Evolutionary conservation across 1,284 basidiomycete species (phyloP).

Genomic region (Rhodotorula sp.): DNA sequence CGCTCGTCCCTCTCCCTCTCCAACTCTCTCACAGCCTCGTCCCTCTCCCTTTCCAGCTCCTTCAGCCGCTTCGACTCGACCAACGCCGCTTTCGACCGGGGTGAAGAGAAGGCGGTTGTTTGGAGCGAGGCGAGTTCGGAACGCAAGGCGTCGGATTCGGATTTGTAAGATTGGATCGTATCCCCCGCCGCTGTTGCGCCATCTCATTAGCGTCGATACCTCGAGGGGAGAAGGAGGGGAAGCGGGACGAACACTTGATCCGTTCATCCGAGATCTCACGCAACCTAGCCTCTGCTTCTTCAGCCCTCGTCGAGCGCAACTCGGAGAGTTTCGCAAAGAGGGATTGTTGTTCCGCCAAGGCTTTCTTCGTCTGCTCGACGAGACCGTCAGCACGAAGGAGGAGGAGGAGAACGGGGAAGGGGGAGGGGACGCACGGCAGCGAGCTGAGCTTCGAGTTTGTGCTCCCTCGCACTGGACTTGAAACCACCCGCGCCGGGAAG

Average conservation of each 20-base stretch:
- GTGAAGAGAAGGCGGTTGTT: constrained; percentile 16
- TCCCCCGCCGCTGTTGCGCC: constrained; percentile 2
- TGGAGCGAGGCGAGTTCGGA: constrained; percentile 24
- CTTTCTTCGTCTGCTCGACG: constrained; percentile 16
- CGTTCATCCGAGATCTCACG: constrained; percentile 32
- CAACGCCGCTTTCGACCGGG: constrained; percentile 19
- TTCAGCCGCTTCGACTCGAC: constrained; percentile 9
- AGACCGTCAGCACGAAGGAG: not conserved
- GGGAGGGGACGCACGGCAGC: constrained; percentile 20
- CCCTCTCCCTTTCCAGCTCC: constrained; percentile 21
- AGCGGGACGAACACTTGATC: constrained; percentile 15
- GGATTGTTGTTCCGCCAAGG: constrained; percentile 5
- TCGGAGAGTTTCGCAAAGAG: constrained; percentile 21
- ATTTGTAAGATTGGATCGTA: constrained; percentile 37
- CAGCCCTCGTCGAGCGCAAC: constrained; percentile 31
- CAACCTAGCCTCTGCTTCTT: constrained; percentile 28
- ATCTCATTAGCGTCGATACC: not conserved
- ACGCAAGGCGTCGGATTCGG: constrained; percentile 27
- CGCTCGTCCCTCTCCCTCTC: constrained; percentile 7
- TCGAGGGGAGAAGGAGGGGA: not conserved
- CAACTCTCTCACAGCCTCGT: not conserved
- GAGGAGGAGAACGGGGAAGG: not conserved
- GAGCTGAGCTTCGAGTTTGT: constrained; percentile 32
- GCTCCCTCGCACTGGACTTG: constrained; percentile 20
- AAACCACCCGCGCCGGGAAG: not conserved